Base-by-base conservation (phyloP, 441 rosid species). In the Theobroma grandiflorum region DNA sequence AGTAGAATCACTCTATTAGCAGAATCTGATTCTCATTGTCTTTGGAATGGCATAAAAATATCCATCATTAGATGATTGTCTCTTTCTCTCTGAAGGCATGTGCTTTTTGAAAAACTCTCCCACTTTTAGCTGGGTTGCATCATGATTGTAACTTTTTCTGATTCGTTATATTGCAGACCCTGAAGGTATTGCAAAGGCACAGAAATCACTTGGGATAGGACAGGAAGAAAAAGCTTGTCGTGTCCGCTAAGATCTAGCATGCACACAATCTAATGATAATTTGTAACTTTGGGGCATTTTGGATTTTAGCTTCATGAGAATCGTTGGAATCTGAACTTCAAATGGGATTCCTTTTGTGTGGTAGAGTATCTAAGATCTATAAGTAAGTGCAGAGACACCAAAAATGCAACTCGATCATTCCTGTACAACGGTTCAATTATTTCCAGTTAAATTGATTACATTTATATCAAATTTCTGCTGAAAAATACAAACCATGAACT, bases 141-240 rank as follows among this genome's bases (percentile, higher is more conserved):
- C 55, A 15, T 70, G 16, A 31, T 16, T 31, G 14, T 77, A 8
- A 78, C 72, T 55, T 26, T 11, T 8, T 82, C 40, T 82, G 43
- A 65, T 53, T 78, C 78, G 10, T 61, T n/a, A 37, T 84, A n/a
- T 55, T 86, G 76, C 89, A 96, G 99, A 96, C 87, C 98, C 96
- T 61, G 97, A 96, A 87, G 99, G 99, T 74, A 93, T 94, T 86
- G 93, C 98, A 65, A 90, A 90, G 83, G 99, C 98, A 11, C 98
- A 94, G 83, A 96, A 89, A 83, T 94, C 99, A 2, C 95, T 96
- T 7, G 99, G 99, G 40, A 75, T 96, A 81, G 99, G 98, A 74
- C 99, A 93, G 81, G 99, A 96, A 91, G 98, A 94, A 75, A 94
- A 90, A 87, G 84, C 88, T 18, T 97, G 98, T 0, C 94, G 91